Evolutionary conservation across 2,329 filamentous ascomycete species (phyloP).

Genomic region (Mollisia scopiformis): DNA sequence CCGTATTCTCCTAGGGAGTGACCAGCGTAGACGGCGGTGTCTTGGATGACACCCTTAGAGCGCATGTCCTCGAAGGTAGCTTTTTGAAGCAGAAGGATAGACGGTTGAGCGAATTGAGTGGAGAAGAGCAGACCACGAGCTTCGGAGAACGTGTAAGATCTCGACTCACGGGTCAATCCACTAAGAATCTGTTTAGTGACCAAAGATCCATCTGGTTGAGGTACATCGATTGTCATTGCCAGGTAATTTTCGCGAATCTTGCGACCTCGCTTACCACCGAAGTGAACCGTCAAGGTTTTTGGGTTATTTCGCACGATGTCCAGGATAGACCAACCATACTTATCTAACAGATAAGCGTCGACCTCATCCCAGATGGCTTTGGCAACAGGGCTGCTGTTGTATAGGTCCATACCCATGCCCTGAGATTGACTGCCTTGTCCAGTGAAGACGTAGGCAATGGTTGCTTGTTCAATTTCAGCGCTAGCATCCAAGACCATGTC

Average conservation of each 20-base stretch:
- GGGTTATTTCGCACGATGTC: conserved; percentile 44
- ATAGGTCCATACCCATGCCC: conserved; percentile 48
- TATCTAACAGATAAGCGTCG: conserved; percentile 38
- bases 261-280: conserved; percentile 35
- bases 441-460: conserved; percentile 43
- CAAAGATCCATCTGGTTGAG: background rate
- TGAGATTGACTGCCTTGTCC: conserved; percentile 44
- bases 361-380: conserved; percentile 41
- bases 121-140: conserved; percentile 36
- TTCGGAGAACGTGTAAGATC: conserved; percentile 34
- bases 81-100: conserved; percentile 34
- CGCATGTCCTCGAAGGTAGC: conserved; percentile 32
- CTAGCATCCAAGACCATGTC: conserved; percentile 42
- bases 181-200: conserved; percentile 12
- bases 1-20: conserved; percentile 99
- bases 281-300: conserved; percentile 41
- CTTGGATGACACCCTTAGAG: conserved; percentile 32
- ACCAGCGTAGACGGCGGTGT: conserved; percentile 67
- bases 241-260: conserved; percentile 17
- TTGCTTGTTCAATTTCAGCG: conserved; percentile 36
- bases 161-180: conserved; percentile 15
- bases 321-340: conserved; percentile 37
- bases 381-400: conserved; percentile 37
- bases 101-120: conserved; percentile 41
- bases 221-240: conserved; percentile 15